phyloP scores from a whole-genome alignment of 2,329 filamentous ascomycete species.

The Verruconis gallopava region DNA sequence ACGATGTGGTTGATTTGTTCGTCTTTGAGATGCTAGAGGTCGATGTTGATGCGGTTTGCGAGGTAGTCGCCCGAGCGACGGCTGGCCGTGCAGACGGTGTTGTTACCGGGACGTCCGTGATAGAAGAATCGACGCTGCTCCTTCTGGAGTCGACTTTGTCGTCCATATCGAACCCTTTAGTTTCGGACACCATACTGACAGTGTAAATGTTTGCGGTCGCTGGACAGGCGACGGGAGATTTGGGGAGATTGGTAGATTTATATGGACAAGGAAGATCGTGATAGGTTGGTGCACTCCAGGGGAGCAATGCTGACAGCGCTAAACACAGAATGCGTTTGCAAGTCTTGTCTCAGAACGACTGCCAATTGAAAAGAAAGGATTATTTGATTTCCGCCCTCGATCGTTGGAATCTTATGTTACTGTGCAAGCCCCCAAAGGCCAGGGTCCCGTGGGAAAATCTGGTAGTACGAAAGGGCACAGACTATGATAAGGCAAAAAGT shows the following conservation, averaged over 20 bases:
- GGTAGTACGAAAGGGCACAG: conserved; percentile 1
- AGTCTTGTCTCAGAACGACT: not conserved
- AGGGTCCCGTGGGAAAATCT: not conserved
- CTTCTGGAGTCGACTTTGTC: not conserved
- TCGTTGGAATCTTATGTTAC: conserved; percentile 1
- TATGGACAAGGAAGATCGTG: too few species aligned
- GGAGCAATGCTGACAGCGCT: not conserved
- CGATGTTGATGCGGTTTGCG: not conserved
- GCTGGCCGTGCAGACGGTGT: too few species aligned
- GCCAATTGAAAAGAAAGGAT: not conserved
- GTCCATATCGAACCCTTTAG: not conserved
- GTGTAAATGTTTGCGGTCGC: too few species aligned
- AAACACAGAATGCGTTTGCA: not conserved
- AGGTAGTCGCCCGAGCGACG: too few species aligned
- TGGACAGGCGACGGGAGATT: too few species aligned
- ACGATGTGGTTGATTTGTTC: not conserved
- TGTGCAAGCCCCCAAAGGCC: not conserved
- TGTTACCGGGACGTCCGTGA: not conserved
- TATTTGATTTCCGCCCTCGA: too few species aligned
- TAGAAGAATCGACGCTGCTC: not conserved
- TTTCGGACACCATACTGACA: too few species aligned
- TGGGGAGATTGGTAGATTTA: too few species aligned
- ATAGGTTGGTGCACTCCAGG: not conserved
- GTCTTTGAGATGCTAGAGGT: not conserved
- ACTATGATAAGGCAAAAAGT: too few species aligned